These are phyloP conservation scores for Enterocytospora artemiae DNA, from an alignment of 371 early-diverging fungal genomes.

Conservation along the genomic window DNA sequence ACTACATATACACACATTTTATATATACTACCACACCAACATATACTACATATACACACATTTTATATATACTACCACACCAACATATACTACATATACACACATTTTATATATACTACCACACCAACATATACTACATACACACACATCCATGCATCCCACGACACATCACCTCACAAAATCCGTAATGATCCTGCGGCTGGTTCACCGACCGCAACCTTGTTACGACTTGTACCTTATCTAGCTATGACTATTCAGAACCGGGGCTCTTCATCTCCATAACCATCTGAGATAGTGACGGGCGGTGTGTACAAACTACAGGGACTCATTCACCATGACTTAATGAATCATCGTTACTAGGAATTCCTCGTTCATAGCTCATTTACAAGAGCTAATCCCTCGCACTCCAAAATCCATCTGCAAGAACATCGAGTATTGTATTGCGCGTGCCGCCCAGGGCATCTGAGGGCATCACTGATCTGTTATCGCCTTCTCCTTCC, in stretches of 20 bases:
- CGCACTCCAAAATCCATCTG: conserved; percentile 62
- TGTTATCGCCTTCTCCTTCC: conserved; percentile 63
- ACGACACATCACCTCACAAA: too few species aligned
- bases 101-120: too few species aligned
- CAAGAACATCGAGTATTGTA: conserved; percentile 64
- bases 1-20: too few species aligned
- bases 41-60: too few species aligned
- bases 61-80: too few species aligned
- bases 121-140: too few species aligned
- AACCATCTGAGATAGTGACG: conserved; percentile 41
- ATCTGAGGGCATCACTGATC: conserved; percentile 68
- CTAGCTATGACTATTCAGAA: conserved; percentile 63
- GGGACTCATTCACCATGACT: conserved; percentile 60
- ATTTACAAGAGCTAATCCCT: conserved; percentile 63
- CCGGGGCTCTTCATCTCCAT: conserved; percentile 5
- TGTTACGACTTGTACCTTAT: conserved; percentile 69
- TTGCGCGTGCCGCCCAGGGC: conserved; percentile 65
- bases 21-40: too few species aligned
- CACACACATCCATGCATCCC: too few species aligned
- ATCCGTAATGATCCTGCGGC: conserved; percentile 49
- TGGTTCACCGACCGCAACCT: conserved; percentile 66
- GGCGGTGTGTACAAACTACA: conserved; percentile 58
- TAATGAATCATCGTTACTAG: conserved; percentile 63
- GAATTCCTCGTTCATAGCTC: conserved; percentile 63
- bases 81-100: too few species aligned